Base-by-base conservation (phyloP, 2,329 filamentous ascomycete genomes). In the Lecanicillium sp. region DNA sequence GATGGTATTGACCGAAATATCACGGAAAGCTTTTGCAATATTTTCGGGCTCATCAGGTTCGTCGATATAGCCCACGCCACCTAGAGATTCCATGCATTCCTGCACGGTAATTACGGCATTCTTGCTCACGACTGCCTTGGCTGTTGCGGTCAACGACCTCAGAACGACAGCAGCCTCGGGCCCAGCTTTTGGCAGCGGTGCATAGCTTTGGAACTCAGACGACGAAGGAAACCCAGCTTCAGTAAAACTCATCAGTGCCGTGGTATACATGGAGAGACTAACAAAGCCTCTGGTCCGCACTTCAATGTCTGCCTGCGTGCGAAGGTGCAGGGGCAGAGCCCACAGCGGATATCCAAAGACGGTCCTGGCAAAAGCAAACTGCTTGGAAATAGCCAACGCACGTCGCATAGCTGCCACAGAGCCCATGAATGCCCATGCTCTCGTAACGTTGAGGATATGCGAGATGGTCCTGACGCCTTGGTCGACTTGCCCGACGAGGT, bases 11-110 rank as follows among this genome's bases (percentile, higher is more conserved):
- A 43, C 43, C 4, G 36, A 30, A 11, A 37, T 36, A 14, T 45
- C 43, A 3, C 43, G 40, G 4, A 45, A 34, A 11, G 41, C 34
- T 3, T 41, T 33, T 5, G 43, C 41, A 4, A 45, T 6, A 14
- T 43, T 45, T 14, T 45, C 43, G 3, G 43, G 43, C 14, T 45
- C 43, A 11, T 45, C 40, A 4, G 43, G 43, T 12, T 45, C 43
- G n/a, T 45, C 43, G 19, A 45, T 40, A 18, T 45, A 45, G 8
- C 43, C 43, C 29, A 45, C 43, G 16, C 43, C 43, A 16, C 43
- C 43, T 4, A 45, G 34, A 1, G 43, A 41, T 9, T 45, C 43
- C 37, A 43, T 43, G 18, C 37, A 43, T 31, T 45, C 43, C 28
- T 45, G 43, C 33, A 45, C 38, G 3, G 36, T 41, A 6, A 40